phyloP scores from a whole-genome alignment of 805 yeast species.

The Huiozyma naganishii region DNA sequence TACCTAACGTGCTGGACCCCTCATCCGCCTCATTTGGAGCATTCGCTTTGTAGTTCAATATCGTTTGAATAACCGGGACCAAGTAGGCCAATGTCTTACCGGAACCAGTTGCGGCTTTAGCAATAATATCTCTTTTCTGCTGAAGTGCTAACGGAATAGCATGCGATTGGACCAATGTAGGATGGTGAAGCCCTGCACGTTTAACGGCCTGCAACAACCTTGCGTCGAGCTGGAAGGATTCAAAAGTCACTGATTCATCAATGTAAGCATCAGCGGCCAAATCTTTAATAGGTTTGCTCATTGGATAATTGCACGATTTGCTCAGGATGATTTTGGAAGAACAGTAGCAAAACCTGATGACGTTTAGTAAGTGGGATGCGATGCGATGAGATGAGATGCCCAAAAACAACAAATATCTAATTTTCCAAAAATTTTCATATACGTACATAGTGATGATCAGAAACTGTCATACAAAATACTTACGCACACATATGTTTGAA shows the following conservation, averaged over 20 bases:
- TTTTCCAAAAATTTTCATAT: no score
- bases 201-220: slow-evolving; percentile 76
- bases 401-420: neutral
- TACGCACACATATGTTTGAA: neutral
- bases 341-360: neutral
- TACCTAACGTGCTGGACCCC: slow-evolving; percentile 35
- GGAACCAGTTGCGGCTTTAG: slow-evolving; percentile 90
- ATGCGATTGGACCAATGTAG: slow-evolving; percentile 82
- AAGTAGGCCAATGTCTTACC: slow-evolving; percentile 91
- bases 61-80: slow-evolving; percentile 74
- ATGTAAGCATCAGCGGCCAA: slow-evolving; percentile 54
- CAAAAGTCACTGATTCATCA: slow-evolving; percentile 63
- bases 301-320: neutral
- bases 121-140: slow-evolving; percentile 84
- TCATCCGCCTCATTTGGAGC: slow-evolving; percentile 9
- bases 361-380: slow-evolving; percentile 4
- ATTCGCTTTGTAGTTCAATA: slow-evolving; percentile 37
- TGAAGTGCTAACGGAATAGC: slow-evolving; percentile 88
- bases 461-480: neutral
- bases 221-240: slow-evolving; percentile 69
- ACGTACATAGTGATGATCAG: neutral
- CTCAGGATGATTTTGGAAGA: neutral
- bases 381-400: slow-evolving; percentile 20
- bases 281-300: slow-evolving; percentile 1
- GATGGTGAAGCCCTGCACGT: slow-evolving; percentile 68